Evolutionary conservation across 2,329 filamentous ascomycete species (phyloP).

Genomic region (Penicillium sp.): DNA sequence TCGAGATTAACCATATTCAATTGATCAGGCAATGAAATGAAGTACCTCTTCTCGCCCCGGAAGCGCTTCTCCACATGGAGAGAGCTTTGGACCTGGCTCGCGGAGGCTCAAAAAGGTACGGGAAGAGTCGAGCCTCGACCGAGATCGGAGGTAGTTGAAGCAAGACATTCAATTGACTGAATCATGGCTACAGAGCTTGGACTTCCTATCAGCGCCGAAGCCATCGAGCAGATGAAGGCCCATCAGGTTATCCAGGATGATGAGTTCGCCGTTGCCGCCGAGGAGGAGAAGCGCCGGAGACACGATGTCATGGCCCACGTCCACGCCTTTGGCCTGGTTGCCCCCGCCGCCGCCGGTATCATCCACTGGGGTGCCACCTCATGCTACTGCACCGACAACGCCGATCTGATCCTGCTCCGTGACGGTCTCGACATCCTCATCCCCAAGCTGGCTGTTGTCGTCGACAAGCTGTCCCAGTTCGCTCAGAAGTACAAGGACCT

Average conservation of each 20-base stretch:
- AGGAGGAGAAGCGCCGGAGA: constrained; percentile 71
- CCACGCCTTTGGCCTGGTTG: constrained; percentile 69
- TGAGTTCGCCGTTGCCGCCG: constrained; percentile 69
- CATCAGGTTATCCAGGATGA: constrained; percentile 72
- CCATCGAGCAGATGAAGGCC: constrained; percentile 72
- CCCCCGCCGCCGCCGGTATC: constrained; percentile 75
- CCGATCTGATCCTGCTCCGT: constrained; percentile 72
- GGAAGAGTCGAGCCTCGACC: constrained; percentile 8
- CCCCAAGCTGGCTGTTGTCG: constrained; percentile 74
- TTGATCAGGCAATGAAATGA: constrained; percentile 60
- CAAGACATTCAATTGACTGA: constrained; percentile 23
- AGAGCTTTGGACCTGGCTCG: constrained; percentile 79
- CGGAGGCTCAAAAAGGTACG: constrained; percentile 67
- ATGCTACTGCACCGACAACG: constrained; percentile 64
- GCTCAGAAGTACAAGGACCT: constrained; percentile 69
- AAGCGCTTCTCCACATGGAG: constrained; percentile 76
- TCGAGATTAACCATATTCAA: constrained; percentile 14
- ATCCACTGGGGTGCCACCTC: constrained; percentile 73
- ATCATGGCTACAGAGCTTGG: constrained; percentile 59
- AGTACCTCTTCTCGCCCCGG: constrained; percentile 73
- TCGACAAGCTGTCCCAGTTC: constrained; percentile 70
- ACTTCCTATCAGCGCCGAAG: constrained; percentile 68
- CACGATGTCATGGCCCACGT: constrained; percentile 68
- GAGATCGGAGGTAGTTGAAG: constrained; percentile 11
- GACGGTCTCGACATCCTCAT: constrained; percentile 73